Evolutionary conservation across 1,284 basidiomycete genomes (phyloP), one percentile per base, ranked within the genome.

Genomic region (Heimioporus retisporus): DNA sequence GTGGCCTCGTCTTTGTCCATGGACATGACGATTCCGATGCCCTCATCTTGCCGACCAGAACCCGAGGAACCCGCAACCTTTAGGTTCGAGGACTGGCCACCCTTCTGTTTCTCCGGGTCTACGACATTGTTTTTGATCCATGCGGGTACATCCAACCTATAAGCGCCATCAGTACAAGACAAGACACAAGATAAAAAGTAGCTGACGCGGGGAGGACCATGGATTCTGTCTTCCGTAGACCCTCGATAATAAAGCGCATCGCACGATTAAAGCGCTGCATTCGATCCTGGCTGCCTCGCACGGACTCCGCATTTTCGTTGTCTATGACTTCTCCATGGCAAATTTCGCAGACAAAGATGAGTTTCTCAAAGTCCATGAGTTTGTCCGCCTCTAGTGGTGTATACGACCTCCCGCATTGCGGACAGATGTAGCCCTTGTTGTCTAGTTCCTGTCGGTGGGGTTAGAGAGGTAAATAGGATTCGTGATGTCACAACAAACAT

Each of bases 231-330:
- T 91, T 92, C 75, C 95, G 92, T 71, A 99, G 81, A 7, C 95
- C 93, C 72, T 96, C 94, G 23, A 93, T 88, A 55, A 99, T 91
- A 71, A 93, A 93, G 55, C 91, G 88, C 81, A 97, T 96, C 79
- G 97, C 95, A 67, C 91, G 87, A 80, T 98, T 98, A 81, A 99
- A 97, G 66, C 96, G 85, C 80, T 96, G 94, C 94, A 99, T 97
- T 64, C 95, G 88, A 79, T 99, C 97, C 79, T 97, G 93, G 73
- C 91, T 95, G 19, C 93, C 93, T 66, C 86, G 84, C 19, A 95
- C 92, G 68, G 90, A 93, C 79, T 95, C 94, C 14, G 93, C 92
- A 73, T 96, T 92, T 80, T 98, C 97, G 75, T 98, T 97, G 80
- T 99, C 95, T 55, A 95, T 84, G 28, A 99, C 87, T 77, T 97